A percentile compares a stretch with the other conserved stretches of the same genome.
phyloP scores from a whole-genome alignment of 768 basidiomycete genomes.

The Bullera alba region DNA sequence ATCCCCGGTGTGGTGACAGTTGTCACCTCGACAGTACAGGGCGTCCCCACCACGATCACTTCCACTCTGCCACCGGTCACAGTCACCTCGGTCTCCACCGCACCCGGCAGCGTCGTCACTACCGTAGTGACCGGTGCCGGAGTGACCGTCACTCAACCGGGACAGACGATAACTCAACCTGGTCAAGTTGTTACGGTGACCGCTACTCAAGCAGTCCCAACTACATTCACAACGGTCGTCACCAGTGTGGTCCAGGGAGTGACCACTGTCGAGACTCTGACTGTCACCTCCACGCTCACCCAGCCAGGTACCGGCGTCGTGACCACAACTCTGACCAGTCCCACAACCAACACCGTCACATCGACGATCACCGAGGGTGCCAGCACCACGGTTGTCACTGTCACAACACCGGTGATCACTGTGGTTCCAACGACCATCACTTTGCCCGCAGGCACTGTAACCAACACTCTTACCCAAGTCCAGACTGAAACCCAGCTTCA shows the following conservation, averaged over 20 bases:
- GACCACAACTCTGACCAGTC: conserved; percentile 2
- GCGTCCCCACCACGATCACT: conserved; percentile 2
- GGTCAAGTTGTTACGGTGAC: no score
- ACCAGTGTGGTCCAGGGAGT: no score
- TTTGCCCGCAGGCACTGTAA: no score
- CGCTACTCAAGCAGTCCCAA: no score
- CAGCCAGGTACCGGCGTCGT: neutral
- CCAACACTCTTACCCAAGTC: no score
- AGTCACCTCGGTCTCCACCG: neutral
- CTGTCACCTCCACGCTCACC: conserved; percentile 6
- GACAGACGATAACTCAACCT: conserved; percentile 3
- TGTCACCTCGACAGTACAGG: neutral
- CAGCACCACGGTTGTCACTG: conserved; percentile 1
- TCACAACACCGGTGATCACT: neutral
- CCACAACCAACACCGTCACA: neutral
- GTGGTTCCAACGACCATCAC: neutral
- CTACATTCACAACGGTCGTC: no score
- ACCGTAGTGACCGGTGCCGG: neutral
- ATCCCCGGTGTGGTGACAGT: neutral
- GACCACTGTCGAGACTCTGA: neutral
- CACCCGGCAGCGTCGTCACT: neutral
- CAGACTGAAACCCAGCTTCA: no score
- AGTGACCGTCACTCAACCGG: neutral
- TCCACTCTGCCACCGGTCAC: conserved; percentile 1
- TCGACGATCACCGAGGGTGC: neutral